Evolutionary conservation across 148 eudicot species (phyloP).

Genomic region (Diospyros kaki): DNA sequence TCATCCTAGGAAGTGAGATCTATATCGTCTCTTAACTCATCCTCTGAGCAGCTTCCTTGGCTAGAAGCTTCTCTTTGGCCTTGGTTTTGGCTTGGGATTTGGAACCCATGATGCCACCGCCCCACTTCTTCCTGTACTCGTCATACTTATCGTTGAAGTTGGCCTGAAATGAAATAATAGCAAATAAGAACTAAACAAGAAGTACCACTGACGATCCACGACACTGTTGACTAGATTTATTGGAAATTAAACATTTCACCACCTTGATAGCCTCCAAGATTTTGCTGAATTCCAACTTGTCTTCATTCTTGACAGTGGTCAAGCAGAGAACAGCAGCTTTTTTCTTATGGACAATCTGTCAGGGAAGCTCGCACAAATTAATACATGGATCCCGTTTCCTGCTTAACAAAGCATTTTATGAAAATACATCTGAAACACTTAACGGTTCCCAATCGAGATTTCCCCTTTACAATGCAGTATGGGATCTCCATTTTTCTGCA

Average conservation of each 20-base stretch:
- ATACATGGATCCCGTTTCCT: neutral
- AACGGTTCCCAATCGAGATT: constrained; percentile 84
- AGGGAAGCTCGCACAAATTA: neutral
- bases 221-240: neutral
- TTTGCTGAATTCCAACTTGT: constrained; percentile 82
- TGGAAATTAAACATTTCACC: neutral
- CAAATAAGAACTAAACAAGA: neutral
- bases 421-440: constrained; percentile 8
- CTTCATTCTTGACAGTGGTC: constrained; percentile 82
- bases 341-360: constrained; percentile 87
- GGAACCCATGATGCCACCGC: constrained; percentile 93
- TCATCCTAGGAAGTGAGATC: neutral
- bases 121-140: constrained; percentile 92
- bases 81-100: constrained; percentile 90
- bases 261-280: constrained; percentile 92
- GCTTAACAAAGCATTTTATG: neutral
- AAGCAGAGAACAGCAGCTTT: constrained; percentile 71
- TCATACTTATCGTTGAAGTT: constrained; percentile 94
- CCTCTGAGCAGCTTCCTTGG: constrained; percentile 92
- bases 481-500: constrained; percentile 97
- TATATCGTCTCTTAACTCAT: constrained; percentile 28
- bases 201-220: too few species aligned
- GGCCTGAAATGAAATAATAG: constrained; percentile 39
- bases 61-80: constrained; percentile 79
- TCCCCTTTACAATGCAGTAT: constrained; percentile 94